Conservation (phyloP, 805 yeast genomes). For the Schizosaccharomyces osmophilus region DNA sequence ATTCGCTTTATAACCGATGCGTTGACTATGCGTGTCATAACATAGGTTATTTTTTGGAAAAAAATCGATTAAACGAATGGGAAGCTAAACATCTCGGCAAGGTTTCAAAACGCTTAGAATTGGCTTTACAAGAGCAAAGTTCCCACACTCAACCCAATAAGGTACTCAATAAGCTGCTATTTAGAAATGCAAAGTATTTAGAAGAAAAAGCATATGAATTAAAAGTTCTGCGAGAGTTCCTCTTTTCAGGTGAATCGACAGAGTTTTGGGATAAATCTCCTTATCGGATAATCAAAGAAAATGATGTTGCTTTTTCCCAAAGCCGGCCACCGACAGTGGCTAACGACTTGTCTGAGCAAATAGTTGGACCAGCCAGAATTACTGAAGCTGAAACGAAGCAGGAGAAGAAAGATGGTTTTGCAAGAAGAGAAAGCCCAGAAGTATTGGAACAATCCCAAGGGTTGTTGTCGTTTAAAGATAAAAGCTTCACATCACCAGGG, state of each 20-base stretch:
- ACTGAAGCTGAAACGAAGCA: too few relatives aligned
- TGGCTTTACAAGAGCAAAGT: constrained; percentile 16
- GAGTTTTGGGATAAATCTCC: constrained; percentile 28
- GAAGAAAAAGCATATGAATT: constrained; percentile 14
- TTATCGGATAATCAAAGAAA: background rate
- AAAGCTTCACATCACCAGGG: too few relatives aligned
- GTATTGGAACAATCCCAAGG: too few relatives aligned
- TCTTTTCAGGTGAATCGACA: constrained; percentile 31
- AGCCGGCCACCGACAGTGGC: too few relatives aligned
- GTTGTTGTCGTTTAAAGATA: too few relatives aligned
- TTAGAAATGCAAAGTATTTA: constrained; percentile 14
- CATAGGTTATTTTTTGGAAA: background rate
- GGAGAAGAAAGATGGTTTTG: too few relatives aligned
- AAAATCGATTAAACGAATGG: background rate
- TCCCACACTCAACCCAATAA: constrained; percentile 23
- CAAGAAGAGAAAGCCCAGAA: too few relatives aligned
- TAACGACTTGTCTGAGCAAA: too few relatives aligned
- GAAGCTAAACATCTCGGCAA: background rate
- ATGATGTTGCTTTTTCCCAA: background rate
- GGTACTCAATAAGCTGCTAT: constrained; percentile 35
- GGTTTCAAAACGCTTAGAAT: constrained; percentile 15
- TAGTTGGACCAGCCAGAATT: too few relatives aligned
- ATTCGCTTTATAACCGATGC: background rate
- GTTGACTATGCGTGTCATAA: background rate
- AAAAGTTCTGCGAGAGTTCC: constrained; percentile 18